Evolutionary conservation across 257 asterid genomes (phyloP).

Genomic region (Scutellaria barbata): DNA sequence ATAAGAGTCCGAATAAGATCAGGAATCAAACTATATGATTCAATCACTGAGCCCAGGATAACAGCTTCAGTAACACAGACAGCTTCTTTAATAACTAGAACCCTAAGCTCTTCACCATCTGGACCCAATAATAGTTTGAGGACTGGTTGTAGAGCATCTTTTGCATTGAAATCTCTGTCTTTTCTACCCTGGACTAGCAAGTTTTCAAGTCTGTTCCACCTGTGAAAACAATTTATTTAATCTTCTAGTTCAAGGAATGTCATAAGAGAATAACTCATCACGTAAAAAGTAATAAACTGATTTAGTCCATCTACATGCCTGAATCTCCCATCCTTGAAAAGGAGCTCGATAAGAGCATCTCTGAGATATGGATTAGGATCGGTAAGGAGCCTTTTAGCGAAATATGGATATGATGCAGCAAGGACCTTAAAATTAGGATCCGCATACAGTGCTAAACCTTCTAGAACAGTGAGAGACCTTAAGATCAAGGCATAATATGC

Average conservation of each 20-base stretch:
- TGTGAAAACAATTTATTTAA: conserved; percentile 45
- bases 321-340: conserved; percentile 95
- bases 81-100: conserved; percentile 87
- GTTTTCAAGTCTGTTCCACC: conserved; percentile 99
- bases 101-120: conserved; percentile 82
- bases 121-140: conserved; percentile 81
- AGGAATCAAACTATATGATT: conserved; percentile 70
- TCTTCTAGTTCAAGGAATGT: conserved; percentile 28
- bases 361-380: conserved; percentile 99
- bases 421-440: conserved; percentile 97
- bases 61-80: conserved; percentile 86
- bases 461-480: conserved; percentile 97
- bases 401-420: conserved; percentile 99
- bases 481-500: conserved; percentile 96
- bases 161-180: conserved; percentile 91
- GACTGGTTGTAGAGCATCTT: conserved; percentile 97
- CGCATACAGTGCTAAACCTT: conserved; percentile 96
- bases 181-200: conserved; percentile 87
- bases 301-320: conserved; percentile 60
- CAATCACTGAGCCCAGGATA: conserved; percentile 71
- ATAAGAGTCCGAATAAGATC: conserved; percentile 56
- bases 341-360: conserved; percentile 98
- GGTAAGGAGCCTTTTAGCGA: conserved; percentile 97
- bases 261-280: conserved; percentile 26
- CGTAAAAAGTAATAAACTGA: conserved; percentile 25